Percentiles rank a stretch among this genome's conserved stretches.
These are phyloP conservation scores for Citrus maxima DNA, from an alignment of 345 rosid species.

Conservation along the genomic window DNA sequence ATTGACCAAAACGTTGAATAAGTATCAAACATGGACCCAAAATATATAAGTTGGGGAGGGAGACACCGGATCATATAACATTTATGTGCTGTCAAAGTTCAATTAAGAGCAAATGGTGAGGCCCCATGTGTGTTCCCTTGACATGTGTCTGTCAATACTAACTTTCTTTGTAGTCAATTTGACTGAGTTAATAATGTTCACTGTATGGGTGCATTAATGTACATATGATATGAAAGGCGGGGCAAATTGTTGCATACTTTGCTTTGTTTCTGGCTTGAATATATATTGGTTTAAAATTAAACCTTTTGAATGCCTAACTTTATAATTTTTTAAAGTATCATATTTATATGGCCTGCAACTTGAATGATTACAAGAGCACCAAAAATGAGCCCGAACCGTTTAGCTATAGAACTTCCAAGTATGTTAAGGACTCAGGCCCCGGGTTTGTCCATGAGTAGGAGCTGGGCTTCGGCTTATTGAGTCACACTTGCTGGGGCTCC, in stretches of 20 bases:
- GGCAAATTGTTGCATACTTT: not conserved
- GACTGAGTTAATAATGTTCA: not conserved
- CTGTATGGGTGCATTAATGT: not conserved
- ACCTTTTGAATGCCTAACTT: too few species aligned
- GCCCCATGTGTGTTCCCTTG: not conserved
- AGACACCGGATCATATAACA: not conserved
- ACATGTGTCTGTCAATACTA: not conserved
- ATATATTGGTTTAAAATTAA: too few species aligned
- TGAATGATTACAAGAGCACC: too few species aligned
- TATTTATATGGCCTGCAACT: too few species aligned
- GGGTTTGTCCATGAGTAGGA: too few species aligned
- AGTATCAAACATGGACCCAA: not conserved
- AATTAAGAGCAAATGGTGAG: not conserved
- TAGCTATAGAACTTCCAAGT: too few species aligned
- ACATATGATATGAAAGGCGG: not conserved
- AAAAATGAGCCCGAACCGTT: too few species aligned
- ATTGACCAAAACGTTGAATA: not conserved
- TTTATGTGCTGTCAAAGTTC: not conserved
- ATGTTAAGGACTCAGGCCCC: too few species aligned
- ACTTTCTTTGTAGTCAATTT: not conserved
- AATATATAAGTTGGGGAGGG: not conserved
- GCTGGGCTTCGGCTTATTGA: too few species aligned
- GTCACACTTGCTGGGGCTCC: too few species aligned
- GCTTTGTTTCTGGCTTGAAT: too few species aligned
- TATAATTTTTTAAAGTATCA: too few species aligned